phyloP scores from a whole-genome alignment of 208 protist species.

The Wallacemonas sp. region DNA sequence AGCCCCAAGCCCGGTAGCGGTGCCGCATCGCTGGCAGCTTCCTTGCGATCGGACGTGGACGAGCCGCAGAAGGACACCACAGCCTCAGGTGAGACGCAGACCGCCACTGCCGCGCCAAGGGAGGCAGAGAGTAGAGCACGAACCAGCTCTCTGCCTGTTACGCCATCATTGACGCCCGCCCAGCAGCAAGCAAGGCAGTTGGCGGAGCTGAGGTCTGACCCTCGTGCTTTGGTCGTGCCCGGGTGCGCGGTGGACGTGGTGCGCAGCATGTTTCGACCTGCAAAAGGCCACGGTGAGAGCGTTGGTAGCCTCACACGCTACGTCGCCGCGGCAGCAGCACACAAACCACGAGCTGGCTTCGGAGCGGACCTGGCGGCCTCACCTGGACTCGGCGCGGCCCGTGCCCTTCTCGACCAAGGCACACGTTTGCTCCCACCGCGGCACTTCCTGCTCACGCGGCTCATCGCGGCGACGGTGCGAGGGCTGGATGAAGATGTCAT shows the following conservation, averaged over 20 bases:
- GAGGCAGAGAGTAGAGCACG: too few species aligned
- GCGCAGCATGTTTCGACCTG: too few species aligned
- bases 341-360: not conserved
- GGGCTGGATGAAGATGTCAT: constrained; percentile 27
- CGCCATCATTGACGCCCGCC: not conserved
- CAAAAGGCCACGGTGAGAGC: too few species aligned
- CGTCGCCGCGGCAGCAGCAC: not conserved
- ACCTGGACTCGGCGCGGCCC: constrained; percentile 32
- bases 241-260: constrained; percentile 9
- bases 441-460: constrained; percentile 59
- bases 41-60: too few species aligned
- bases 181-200: not conserved
- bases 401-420: constrained; percentile 41
- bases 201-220: constrained; percentile 6
- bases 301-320: not conserved
- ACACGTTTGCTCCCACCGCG: constrained; percentile 36
- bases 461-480: constrained; percentile 52
- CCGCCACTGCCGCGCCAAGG: not conserved
- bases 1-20: too few species aligned
- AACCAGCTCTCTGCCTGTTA: not conserved
- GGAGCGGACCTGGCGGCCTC: constrained; percentile 1
- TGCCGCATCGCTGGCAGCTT: too few species aligned
- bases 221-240: not conserved
- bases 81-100: not conserved
- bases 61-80: not conserved